Evolutionary conservation across 192 early-diverging fungal species (phyloP).

Genomic region (Coemansia sp.): DNA sequence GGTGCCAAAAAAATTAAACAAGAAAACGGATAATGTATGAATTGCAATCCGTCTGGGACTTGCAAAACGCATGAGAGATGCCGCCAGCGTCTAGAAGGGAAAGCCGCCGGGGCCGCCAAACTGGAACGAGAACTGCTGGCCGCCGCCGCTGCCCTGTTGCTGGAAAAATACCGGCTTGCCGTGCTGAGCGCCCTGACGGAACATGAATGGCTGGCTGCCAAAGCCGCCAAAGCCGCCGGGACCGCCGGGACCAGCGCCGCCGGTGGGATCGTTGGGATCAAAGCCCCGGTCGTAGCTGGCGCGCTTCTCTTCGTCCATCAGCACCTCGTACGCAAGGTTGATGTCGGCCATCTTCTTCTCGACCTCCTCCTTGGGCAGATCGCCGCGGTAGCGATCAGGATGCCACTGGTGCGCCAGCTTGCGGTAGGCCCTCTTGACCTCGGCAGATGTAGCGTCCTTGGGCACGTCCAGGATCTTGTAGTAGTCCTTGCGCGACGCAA

Average conservation of each 20-base stretch:
- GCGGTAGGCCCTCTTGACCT: conserved; percentile 92
- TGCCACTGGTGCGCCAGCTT: conserved; percentile 87
- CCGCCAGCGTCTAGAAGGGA: conserved; percentile 30
- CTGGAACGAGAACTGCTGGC: conserved; percentile 50
- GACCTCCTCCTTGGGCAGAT: conserved; percentile 71
- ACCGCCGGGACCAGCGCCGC: conserved; percentile 35
- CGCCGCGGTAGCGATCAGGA: conserved; percentile 76
- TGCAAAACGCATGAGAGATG: not conserved
- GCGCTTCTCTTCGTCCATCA: conserved; percentile 64
- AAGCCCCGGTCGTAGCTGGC: conserved; percentile 70
- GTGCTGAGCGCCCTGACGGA: conserved; percentile 55
- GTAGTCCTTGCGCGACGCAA: conserved; percentile 71
- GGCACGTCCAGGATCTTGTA: conserved; percentile 92
- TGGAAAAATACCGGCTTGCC: conserved; percentile 57
- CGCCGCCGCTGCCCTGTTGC: conserved; percentile 53
- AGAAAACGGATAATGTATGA: no score
- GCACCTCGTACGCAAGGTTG: conserved; percentile 89
- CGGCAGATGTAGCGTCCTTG: conserved; percentile 63
- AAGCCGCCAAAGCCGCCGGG: conserved; percentile 43
- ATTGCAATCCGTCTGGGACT: no score
- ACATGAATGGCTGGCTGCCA: conserved; percentile 46
- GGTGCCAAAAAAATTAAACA: not conserved
- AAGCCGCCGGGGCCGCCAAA: conserved; percentile 51
- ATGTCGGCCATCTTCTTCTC: conserved; percentile 88
- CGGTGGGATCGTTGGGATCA: conserved; percentile 73